Conservation (phyloP, 2,329 filamentous ascomycete genomes). For the Nothopassalora personata region DNA sequence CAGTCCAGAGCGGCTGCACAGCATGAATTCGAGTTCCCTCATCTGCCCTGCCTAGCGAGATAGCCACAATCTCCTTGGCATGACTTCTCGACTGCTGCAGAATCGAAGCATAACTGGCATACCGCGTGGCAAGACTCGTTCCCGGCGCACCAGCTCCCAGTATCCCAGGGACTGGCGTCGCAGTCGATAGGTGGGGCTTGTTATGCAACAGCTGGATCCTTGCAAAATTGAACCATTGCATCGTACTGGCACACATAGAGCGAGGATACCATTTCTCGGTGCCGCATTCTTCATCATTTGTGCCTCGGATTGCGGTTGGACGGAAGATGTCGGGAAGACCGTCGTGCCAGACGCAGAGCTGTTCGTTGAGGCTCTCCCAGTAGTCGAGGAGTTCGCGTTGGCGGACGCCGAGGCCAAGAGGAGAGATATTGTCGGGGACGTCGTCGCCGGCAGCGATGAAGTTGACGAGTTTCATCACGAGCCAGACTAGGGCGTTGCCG, state of each 20-base stretch:
- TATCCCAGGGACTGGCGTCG: constrained; percentile 4
- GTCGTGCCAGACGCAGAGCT: constrained; percentile 55
- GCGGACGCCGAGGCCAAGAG: constrained; percentile 42
- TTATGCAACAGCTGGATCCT: constrained; percentile 58
- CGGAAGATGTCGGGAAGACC: constrained; percentile 57
- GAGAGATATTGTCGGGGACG: constrained; percentile 36
- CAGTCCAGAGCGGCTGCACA: constrained; percentile 57
- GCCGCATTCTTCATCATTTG: constrained; percentile 10
- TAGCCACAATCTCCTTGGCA: constrained; percentile 57
- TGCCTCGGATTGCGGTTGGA: constrained; percentile 46
- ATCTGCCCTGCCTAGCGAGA: constrained; percentile 53
- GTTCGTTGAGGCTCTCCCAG: constrained; percentile 52
- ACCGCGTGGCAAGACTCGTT: constrained; percentile 48
- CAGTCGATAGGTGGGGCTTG: constrained; percentile 51
- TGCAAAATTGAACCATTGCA: constrained; percentile 62
- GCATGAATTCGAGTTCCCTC: constrained; percentile 54
- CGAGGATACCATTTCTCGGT: constrained; percentile 30
- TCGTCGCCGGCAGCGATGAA: constrained; percentile 56
- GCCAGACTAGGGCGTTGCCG: constrained; percentile 60
- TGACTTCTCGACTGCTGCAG: constrained; percentile 52
- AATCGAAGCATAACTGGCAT: constrained; percentile 54
- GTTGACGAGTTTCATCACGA: constrained; percentile 62
- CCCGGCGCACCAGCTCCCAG: constrained; percentile 13
- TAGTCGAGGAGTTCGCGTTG: constrained; percentile 47
- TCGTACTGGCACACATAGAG: constrained; percentile 63